These are phyloP conservation scores for Pythium dissimile DNA, from an alignment of 352 stramenopile species.

Conservation along the genomic window DNA sequence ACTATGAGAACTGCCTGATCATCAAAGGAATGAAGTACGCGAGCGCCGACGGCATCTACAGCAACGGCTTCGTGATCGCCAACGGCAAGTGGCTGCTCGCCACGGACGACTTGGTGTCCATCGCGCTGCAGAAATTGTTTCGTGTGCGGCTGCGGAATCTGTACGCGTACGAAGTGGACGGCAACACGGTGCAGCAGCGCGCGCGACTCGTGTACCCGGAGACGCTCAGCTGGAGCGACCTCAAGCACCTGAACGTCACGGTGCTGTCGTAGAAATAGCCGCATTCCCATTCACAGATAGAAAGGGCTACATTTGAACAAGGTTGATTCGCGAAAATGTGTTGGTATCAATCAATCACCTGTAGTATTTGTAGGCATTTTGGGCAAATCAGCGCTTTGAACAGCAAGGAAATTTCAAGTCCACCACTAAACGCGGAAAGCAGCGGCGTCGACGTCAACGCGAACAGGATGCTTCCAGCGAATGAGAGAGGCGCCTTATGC, in stretches of 20 bases:
- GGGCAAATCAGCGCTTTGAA: no score
- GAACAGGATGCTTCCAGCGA: no score
- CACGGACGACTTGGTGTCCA: conserved; percentile 33
- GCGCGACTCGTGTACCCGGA: conserved; percentile 28
- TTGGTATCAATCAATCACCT: no score
- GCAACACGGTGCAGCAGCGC: conserved; percentile 24
- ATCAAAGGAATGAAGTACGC: conserved; percentile 37
- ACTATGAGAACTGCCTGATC: conserved; percentile 42
- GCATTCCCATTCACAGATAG: no score
- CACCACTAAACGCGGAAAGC: no score
- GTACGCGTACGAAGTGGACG: conserved; percentile 37
- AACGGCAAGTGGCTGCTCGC: conserved; percentile 46
- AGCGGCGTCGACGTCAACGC: no score
- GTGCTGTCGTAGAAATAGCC: conserved; percentile 24
- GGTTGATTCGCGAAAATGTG: no score
- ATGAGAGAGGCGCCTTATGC: no score
- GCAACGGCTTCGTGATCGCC: conserved; percentile 52
- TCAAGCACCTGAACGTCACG: conserved; percentile 23
- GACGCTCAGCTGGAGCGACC: conserved; percentile 23
- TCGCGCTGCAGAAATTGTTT: conserved; percentile 42
- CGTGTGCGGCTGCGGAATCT: conserved; percentile 34
- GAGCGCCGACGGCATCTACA: conserved; percentile 47
- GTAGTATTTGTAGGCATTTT: no score
- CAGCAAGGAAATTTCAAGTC: no score
- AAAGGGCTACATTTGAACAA: no score